phyloP scores from a whole-genome alignment of 495 filamentous ascomycete genomes.

The Trichoderma asperelloides region DNA sequence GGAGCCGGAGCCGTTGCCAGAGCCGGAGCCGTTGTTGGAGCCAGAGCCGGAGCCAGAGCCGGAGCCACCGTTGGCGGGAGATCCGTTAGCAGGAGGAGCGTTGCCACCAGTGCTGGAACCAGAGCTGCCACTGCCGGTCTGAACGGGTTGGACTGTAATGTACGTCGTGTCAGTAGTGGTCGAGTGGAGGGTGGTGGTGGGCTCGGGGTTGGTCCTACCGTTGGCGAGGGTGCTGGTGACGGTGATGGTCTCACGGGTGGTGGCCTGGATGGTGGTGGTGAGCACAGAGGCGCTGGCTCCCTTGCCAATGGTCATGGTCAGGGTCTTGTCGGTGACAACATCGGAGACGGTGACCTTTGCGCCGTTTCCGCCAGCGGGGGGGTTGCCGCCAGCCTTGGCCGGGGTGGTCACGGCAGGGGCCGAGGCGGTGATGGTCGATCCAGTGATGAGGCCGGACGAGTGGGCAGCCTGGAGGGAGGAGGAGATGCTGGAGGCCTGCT shows the following conservation, averaged over 20 bases:
- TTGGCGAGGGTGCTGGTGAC: slow-evolving; percentile 7
- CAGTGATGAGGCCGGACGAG: slow-evolving; percentile 6
- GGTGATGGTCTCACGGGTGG: slow-evolving; percentile 7
- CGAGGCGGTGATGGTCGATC: not conserved
- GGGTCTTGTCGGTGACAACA: slow-evolving; percentile 3
- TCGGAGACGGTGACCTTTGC: not conserved
- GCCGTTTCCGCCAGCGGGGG: not conserved
- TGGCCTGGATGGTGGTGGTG: slow-evolving; percentile 9
- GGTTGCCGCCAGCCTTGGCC: not conserved
- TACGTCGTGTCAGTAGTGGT: slow-evolving; percentile 7
- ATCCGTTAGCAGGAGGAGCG: not conserved
- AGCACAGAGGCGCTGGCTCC: not conserved
- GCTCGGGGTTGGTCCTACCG: slow-evolving; percentile 34
- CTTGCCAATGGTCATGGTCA: slow-evolving; percentile 8
- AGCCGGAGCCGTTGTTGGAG: not conserved
- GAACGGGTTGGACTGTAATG: slow-evolving; percentile 1
- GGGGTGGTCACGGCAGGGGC: not conserved
- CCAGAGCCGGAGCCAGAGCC: not conserved
- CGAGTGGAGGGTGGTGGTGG: slow-evolving; percentile 6
- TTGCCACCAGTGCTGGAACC: slow-evolving; percentile 1
- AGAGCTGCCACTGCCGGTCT: slow-evolving; percentile 6
- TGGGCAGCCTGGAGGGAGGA: slow-evolving; percentile 11
- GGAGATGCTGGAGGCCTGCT: slow-evolving; percentile 21
- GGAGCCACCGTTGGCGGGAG: not conserved
- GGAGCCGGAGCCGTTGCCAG: not conserved